A percentile compares a stretch with the other conserved stretches of the same genome.
Conservation (phyloP, 2,329 filamentous ascomycete genomes). For the Hypoxylon rubiginosum region DNA sequence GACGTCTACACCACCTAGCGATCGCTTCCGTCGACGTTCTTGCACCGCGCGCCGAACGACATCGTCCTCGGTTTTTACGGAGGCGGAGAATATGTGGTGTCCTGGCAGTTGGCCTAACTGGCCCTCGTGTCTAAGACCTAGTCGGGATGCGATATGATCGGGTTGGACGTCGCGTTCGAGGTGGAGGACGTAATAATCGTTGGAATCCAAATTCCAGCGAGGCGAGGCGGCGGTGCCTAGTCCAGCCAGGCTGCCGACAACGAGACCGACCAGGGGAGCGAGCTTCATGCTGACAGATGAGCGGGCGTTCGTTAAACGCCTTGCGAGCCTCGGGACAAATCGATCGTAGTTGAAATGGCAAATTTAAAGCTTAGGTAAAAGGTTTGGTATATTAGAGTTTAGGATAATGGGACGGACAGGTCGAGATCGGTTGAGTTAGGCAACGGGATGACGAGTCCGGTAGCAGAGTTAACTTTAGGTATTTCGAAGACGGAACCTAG, state of each 20-base stretch:
- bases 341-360: constrained; percentile 12
- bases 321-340: constrained; percentile 9
- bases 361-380: constrained; percentile 6
- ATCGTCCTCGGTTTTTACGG: constrained; percentile 69
- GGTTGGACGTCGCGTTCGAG: constrained; percentile 77
- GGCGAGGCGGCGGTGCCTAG: constrained; percentile 62
- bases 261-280: constrained; percentile 65
- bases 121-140: constrained; percentile 86
- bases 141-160: constrained; percentile 74
- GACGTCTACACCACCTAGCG: constrained; percentile 64
- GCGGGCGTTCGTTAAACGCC: constrained; percentile 14
- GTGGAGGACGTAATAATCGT: constrained; percentile 95
- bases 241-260: constrained; percentile 61
- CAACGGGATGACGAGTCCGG: background rate
- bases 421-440: constrained; percentile 11
- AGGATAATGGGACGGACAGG: constrained; percentile 6
- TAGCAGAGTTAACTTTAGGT: background rate
- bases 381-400: constrained; percentile 9
- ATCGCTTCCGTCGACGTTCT: constrained; percentile 72
- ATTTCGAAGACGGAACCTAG: background rate
- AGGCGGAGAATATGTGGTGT: constrained; percentile 88
- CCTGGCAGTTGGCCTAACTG: constrained; percentile 80
- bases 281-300: constrained; percentile 61
- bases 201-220: constrained; percentile 79
- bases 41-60: constrained; percentile 68